Base-by-base conservation (phyloP, 2,329 filamentous ascomycete species). In the Orbilia ellipsospora region DNA sequence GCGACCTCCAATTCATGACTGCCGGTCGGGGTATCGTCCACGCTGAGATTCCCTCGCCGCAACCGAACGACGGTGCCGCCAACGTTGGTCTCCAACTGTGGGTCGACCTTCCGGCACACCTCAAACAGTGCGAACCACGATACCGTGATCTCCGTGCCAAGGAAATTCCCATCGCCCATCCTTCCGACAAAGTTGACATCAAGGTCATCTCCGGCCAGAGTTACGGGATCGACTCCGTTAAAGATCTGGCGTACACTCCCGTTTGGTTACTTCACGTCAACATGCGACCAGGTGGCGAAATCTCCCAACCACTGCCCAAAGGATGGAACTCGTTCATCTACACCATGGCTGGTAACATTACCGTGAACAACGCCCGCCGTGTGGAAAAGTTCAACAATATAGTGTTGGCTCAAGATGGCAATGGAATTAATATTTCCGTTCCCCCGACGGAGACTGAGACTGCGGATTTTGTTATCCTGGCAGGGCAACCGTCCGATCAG, bases 1-100 rank as follows among this genome's bases (percentile, higher is more conserved):
- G 94, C n/a, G 94, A 97, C 81, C 84, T 98, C 56, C 94, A 98
- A 82, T 98, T 98, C 86, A 98, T 98, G 95, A 97, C 94, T 0
- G 94, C 94, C 0, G 94, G 94, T 2, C 86, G 87, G 18, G 94
- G 94, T 50, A 96, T 98, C 80, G 91, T 97, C 82, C 95, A 98
- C 83, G 92, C 94, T 44, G 94, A 98, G 83, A 97, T 98, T 93
- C 94, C 94, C 8, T 87, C 88, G 65, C 88, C 92, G 80, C 92
- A 93, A 81, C 82, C 64, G n/a, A 26, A 86, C 0, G 92, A 95
- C 81, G 92, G 92, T 60, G 88, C 85, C 68, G 85, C 90, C 73
- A 97, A 94, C 82, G 87, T 96, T 64, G 94, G 94, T 40, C 88
- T 98, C 84, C 95, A 98, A 84, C 86, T 98, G 20, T 98, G 95